Evolutionary conservation across 805 yeast species (phyloP), one percentile per base, ranked within the genome.

Genomic region (Yamadazyma paraphyllophila): DNA sequence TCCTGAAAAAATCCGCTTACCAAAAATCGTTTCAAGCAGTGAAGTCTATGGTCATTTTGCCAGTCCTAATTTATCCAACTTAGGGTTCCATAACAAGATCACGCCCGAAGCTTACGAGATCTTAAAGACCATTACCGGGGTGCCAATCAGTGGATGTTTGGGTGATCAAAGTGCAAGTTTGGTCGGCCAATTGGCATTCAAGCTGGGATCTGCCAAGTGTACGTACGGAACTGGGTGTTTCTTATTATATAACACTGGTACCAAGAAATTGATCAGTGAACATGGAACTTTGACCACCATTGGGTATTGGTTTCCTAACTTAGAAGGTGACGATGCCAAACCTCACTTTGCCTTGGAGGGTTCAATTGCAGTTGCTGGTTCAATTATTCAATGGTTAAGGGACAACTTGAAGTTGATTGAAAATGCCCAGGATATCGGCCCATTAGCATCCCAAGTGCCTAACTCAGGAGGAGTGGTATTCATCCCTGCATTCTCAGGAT

Each of bases 221-320:
- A 91, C 98, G 9, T 91, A 90, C 60, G 98, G 98, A 51, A 91
- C 98, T 1, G 98, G 98, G 50, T 88, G 96, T 63, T 91, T 91
- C 74, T 67, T 91, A 50, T 73, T 92, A 51, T 88, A 85, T 74
- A 91, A 91, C 67, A 87, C 96, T 1, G 98, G 98, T 47, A 65
- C 71, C 37, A 66, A 73, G 42, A 85, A 88, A 48, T 76, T 89
- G 58, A 76, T 84, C 30, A 81, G 91, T 29, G 73, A 79, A 30
- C 82, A 86, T 60, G 97, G 97, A 40, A 82, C 95, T 11, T 74
- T 91, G 54, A 90, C 97, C 36, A 91, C 97, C 1, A 78, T 90
- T 43, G 96, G 92, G 2, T 92, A 78, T 71, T 88, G 96, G 88
- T 86, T 91, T 68, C 92, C 94, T 33, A 73, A 75, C 44, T 65